These are phyloP conservation scores for Leccinum subfulvum DNA, from an alignment of 1,284 basidiomycete species.

Conservation along the genomic window DNA sequence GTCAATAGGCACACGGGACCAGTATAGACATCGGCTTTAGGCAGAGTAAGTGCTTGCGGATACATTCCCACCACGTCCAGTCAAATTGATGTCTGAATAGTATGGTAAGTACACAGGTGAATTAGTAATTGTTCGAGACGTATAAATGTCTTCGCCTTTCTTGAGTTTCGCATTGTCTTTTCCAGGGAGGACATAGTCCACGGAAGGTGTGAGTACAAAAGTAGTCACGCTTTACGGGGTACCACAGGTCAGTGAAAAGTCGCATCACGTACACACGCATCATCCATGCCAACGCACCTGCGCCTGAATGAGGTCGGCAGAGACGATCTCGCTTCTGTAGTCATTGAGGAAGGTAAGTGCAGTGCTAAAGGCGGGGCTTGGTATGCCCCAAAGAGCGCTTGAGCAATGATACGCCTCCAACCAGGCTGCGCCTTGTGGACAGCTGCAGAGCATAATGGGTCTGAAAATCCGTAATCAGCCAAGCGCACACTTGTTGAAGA, in stretches of 20 bases:
- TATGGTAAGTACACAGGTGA: constrained; percentile 14
- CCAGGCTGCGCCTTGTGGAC: constrained; percentile 95
- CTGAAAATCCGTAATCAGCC: not conserved
- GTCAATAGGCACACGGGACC: constrained; percentile 18
- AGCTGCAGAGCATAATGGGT: constrained; percentile 41
- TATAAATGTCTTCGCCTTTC: constrained; percentile 85
- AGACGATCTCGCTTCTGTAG: constrained; percentile 88
- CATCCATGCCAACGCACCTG: constrained; percentile 51
- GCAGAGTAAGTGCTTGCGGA: constrained; percentile 87
- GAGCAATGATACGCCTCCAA: constrained; percentile 96
- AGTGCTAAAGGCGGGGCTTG: constrained; percentile 87
- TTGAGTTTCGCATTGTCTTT: constrained; percentile 84
- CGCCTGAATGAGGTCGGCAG: constrained; percentile 93
- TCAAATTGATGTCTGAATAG: constrained; percentile 81
- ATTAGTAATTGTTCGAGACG: constrained; percentile 30
- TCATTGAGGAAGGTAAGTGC: constrained; percentile 70
- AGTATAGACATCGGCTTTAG: constrained; percentile 43
- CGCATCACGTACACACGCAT: not conserved
- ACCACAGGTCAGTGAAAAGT: constrained; percentile 34
- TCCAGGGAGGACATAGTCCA: constrained; percentile 67
- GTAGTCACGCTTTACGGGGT: constrained; percentile 70
- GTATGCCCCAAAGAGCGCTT: constrained; percentile 98
- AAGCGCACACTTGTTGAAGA: constrained; percentile 87
- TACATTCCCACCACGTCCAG: constrained; percentile 90
- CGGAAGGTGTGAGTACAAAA: constrained; percentile 95